Percentiles rank a stretch among this genome's conserved stretches.
These are phyloP conservation scores for Otatea glauca DNA, from an alignment of 176 grass and related monocot species.

Conservation along the genomic window DNA sequence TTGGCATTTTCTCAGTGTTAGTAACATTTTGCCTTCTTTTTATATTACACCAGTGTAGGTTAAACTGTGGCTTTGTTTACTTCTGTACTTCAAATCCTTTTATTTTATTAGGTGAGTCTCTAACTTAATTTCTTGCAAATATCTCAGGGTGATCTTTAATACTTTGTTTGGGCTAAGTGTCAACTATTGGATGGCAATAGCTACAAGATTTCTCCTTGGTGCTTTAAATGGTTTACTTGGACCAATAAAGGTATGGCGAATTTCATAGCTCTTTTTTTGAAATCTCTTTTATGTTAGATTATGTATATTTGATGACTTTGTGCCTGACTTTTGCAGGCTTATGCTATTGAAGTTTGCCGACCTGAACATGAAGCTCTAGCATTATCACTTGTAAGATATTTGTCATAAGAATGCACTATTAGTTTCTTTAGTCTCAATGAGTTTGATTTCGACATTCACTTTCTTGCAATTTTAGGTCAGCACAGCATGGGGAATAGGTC, in stretches of 20 bases:
- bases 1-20: conserved; percentile 86
- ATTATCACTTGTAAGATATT: conserved; percentile 75
- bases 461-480: conserved; percentile 55
- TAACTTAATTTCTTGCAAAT: conserved; percentile 37
- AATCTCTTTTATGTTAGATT: background rate
- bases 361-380: conserved; percentile 82
- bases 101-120: background rate
- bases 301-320: conserved; percentile 7
- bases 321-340: conserved; percentile 59
- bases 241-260: conserved; percentile 74
- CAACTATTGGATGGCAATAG: conserved; percentile 91
- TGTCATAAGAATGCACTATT: background rate
- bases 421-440: background rate
- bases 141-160: conserved; percentile 85
- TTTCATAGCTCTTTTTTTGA: background rate
- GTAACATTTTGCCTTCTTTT: conserved; percentile 49
- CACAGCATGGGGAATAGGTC: conserved; percentile 72
- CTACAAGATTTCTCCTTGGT: conserved; percentile 83
- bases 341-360: conserved; percentile 84
- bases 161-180: conserved; percentile 86
- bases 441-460: conserved; percentile 12
- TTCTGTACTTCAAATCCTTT: background rate
- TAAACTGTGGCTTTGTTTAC: background rate
- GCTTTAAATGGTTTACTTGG: conserved; percentile 86
- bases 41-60: conserved; percentile 5